Base-by-base conservation (phyloP, 2,329 filamentous ascomycete genomes). In the Trichoderma koningii region DNA sequence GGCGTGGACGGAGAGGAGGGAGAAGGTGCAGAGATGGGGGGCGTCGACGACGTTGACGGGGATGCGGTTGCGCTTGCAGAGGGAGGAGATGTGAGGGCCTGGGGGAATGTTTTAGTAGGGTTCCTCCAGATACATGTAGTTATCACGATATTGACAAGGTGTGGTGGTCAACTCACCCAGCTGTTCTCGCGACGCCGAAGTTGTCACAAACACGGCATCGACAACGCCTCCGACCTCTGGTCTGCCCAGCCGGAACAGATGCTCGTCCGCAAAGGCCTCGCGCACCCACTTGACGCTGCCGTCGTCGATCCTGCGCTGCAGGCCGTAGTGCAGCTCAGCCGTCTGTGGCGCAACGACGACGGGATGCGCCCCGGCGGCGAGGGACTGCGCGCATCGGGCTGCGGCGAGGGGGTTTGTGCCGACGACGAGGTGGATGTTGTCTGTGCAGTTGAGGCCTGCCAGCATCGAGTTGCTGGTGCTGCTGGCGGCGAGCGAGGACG, bases 11-110 rank as follows among this genome's bases (percentile, higher is more conserved):
- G 93, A 95, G 52, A 98, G 87, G 60, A 99, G 83, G 5, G 90
- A 90, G 76, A 99, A 97, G 28, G 92, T 91, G 80, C 93, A 97
- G 17, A 98, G 88, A 41, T 87, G 83, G 0, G 94, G 91, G 0
- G 91, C 86, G 78, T 99, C 95, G 66, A 92, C 87, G 28, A 98
- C 92, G 77, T 99, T 99, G 74, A 99, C 84, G 38, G 94, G 94
- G 70, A 99, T 95, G 51, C 95, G 87, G 67, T 93, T 82, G 53
- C 89, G 85, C 66, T 83, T 86, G 79, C 95, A 98, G 4, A 93
- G 81, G 5, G 80, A 81, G 0, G 92, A 92, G 68, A 97, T 90
- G 68, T 86, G 86, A 30, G 83, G 77, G 64, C 82, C 87, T 91
- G 48, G 9, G 14, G 45, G 55, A 30, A 30, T 34, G n/a, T 55